Evolutionary conservation across 2,329 filamentous ascomycete genomes (phyloP), one percentile per base, ranked within the genome.

Genomic region (Paraconiothyrium brasiliense): DNA sequence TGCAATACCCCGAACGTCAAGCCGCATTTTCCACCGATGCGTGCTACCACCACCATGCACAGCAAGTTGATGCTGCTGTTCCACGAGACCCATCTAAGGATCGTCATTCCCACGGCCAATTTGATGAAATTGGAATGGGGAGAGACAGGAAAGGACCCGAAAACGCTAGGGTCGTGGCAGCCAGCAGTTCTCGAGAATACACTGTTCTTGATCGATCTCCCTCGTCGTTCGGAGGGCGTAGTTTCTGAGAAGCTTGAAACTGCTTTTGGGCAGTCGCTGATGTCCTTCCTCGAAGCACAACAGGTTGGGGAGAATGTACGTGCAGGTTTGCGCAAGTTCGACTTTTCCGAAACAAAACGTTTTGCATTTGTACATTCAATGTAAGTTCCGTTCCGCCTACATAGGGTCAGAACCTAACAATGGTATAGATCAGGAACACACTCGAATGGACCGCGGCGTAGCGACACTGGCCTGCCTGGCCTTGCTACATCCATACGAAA

Each of bases 11-110:
- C 74, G 11, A 84, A 85, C 54, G 83, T 96, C 58, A 86, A 86
- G 22, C 69, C 89, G 58, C 93, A 92, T 74, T 97, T 98, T 73
- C 94, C 94, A 16, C 85, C 86, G 2, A 94, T 97, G 92, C 83
- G 87, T 44, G 86, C 88, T 1, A 83, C 86, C 50, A 80, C 87
- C 6, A 90, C 89, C 70, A 97, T 98, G 93, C 95, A 98, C 78
- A 97, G 93, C 54, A 98, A 99, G 75, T 83, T 98, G 47, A 94
- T 97, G 85, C 80, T 98, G 1, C 84, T 98, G n/a, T 94, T 93
- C 70, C 92, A 93, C 69, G 80, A 86, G 0, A 80, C 80, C 1
- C 89, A 93, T 75, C 79, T 97, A 16, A 88, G 95, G 7, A 84
- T 99, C 48, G 94, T 91, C 1, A 83, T 98, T 1, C 93, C 95